A percentile compares a stretch with the other conserved stretches of the same genome.
Evolutionary conservation across 306 rosid genomes (phyloP).

Genomic region (Crotalaria pallida): DNA sequence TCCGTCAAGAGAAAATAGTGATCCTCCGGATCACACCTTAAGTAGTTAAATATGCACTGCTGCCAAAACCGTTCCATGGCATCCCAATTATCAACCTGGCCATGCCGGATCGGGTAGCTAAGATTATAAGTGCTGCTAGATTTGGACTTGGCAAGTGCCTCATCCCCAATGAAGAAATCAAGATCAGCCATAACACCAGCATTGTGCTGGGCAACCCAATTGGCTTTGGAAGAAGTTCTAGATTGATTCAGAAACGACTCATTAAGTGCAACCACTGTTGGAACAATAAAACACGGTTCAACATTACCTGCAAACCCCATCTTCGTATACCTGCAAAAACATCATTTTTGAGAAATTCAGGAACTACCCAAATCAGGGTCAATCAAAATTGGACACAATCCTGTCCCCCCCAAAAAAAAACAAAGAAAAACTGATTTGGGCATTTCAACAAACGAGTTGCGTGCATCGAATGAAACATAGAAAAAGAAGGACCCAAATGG

Average conservation of each 20-base stretch:
- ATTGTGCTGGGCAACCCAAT: conserved; percentile 83
- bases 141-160: conserved; percentile 73
- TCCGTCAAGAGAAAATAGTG: conserved; percentile 92
- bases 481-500: background rate
- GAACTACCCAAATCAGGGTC: background rate
- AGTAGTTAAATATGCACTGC: conserved; percentile 86
- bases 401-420: background rate
- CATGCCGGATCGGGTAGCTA: conserved; percentile 73
- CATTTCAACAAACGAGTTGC: conserved; percentile 33
- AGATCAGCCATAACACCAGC: conserved; percentile 99
- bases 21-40: conserved; percentile 99
- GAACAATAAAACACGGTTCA: conserved; percentile 87
- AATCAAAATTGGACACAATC: background rate
- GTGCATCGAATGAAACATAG: background rate
- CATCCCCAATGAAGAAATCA: conserved; percentile 96
- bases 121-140: conserved; percentile 82
- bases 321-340: conserved; percentile 72
- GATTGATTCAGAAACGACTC: conserved; percentile 83
- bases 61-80: conserved; percentile 99
- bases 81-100: conserved; percentile 97
- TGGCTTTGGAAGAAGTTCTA: conserved; percentile 64
- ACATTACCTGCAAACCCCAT: conserved; percentile 98
- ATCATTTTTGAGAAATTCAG: background rate
- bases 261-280: conserved; percentile 83
- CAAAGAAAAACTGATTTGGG: background rate